Base-by-base conservation (phyloP, 2,329 filamentous ascomycete species). In the Sporothrix brunneoviolacea region DNA sequence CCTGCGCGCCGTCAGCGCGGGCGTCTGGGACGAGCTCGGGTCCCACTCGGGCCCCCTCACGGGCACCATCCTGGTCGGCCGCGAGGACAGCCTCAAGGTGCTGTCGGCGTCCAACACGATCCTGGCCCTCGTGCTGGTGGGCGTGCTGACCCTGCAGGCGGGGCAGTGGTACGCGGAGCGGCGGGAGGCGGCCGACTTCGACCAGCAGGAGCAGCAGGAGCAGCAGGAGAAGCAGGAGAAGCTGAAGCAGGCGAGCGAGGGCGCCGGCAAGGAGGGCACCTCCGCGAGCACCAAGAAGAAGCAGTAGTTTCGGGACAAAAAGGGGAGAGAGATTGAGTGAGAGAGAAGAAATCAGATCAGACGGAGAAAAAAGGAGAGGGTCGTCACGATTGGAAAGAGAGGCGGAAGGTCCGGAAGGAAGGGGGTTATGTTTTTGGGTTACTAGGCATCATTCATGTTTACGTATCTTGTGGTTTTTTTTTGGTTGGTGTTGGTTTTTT, bases 81-180 rank as follows among this genome's bases (percentile, higher is more conserved):
- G 91, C 22, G 90, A 96, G 70, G 93, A 98, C 66, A 91, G 83
- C 62, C 71, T 98, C 60, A 86, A 88, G 72, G 91, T 98, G 15
- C 74, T 97, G 61, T 83, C 90, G 28, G 93, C 93, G 8, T 95
- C 89, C 68, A 95, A 98, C 70, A 97, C 93, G 3, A 98, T 98
- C 64, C 70, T 97, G 51, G 93, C 91, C 32, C 77, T 98, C 39
- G 89, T 98, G 27, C 71, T 98, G 48, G 84, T 97, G 3, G 93
- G 93, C 5, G 88, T 98, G 9, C 67, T 98, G 57, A 88, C 96
- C 30, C 71, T 98, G 63, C 93, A 98, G 79, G 89, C 89, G 18
- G 93, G 93, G 10, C 89, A 97, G 77, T 97, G 91, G 93, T 98
- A 98, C 71, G 93, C 93, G 22, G 91, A 97, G 77, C 79, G 88